These are phyloP conservation scores for Arthromyces matolae DNA, from an alignment of 768 basidiomycete genomes.

Conservation along the genomic window DNA sequence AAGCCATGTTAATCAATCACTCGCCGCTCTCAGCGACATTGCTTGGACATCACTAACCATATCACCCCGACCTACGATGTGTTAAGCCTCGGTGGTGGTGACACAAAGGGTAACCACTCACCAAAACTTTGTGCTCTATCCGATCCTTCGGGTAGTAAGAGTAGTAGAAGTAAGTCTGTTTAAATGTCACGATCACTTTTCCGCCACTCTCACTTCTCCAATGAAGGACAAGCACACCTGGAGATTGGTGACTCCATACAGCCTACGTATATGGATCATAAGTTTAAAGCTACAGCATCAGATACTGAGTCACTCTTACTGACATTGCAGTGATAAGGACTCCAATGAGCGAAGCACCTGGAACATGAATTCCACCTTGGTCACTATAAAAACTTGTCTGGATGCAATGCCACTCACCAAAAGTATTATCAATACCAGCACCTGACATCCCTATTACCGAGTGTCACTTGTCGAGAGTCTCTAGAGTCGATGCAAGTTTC, in stretches of 20 bases:
- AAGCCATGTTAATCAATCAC: neutral
- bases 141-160: no score
- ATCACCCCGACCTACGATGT: slow-evolving; percentile 24
- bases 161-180: no score
- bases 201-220: no score
- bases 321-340: slow-evolving; percentile 32
- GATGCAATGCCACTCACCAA: slow-evolving; percentile 18
- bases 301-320: slow-evolving; percentile 5
- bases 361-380: no score
- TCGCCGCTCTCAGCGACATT: neutral
- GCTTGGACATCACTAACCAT: slow-evolving; percentile 22
- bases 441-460: slow-evolving; percentile 6
- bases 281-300: no score
- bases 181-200: no score
- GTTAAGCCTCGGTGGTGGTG: neutral
- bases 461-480: neutral
- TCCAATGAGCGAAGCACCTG: slow-evolving; percentile 25
- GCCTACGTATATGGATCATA: slow-evolving; percentile 17
- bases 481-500: no score
- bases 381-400: no score
- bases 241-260: slow-evolving; percentile 35
- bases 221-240: slow-evolving; percentile 19
- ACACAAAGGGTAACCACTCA: neutral
- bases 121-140: slow-evolving; percentile 22
- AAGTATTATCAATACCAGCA: slow-evolving; percentile 19